These are phyloP conservation scores for Talaromyces rugulosus DNA, from an alignment of 2,329 filamentous ascomycete species.

Conservation along the genomic window DNA sequence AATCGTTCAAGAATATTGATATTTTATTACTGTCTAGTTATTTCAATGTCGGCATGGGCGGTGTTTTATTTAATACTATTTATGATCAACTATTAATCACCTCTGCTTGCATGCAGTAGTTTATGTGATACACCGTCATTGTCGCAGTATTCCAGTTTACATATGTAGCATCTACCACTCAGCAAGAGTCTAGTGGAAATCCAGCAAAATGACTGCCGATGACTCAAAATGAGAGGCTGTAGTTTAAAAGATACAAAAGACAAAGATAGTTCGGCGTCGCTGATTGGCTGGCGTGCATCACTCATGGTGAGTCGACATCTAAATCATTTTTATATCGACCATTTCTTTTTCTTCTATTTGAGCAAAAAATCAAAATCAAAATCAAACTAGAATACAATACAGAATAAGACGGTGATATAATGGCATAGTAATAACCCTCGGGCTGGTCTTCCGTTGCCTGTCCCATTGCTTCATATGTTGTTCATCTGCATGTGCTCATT, in stretches of 20 bases:
- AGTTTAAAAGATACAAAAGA: not conserved
- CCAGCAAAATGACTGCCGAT: slow-evolving; percentile 1
- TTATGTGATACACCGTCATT: not conserved
- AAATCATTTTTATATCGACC: not conserved
- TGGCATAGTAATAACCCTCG: not conserved
- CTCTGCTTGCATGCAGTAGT: not conserved
- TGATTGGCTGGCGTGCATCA: slow-evolving; percentile 10
- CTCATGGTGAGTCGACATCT: slow-evolving; percentile 11
- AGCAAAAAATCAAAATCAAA: not conserved
- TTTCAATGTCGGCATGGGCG: not conserved
- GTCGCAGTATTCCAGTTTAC: not conserved
- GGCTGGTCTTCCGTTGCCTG: not conserved
- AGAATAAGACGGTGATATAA: not conserved
- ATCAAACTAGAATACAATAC: not conserved
- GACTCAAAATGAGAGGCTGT: slow-evolving; percentile 7
- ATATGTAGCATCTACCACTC: too few relatives aligned
- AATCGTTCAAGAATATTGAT: not conserved
- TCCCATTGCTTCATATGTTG: not conserved
- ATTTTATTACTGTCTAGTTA: not conserved
- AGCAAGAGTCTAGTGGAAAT: not conserved
- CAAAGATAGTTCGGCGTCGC: not conserved
- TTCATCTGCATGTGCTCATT: not conserved
- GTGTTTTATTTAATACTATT: not conserved
- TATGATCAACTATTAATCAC: not conserved
- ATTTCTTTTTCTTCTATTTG: not conserved